Conservation (phyloP, 805 yeast species). For the Zygotorulaspora florentina region DNA sequence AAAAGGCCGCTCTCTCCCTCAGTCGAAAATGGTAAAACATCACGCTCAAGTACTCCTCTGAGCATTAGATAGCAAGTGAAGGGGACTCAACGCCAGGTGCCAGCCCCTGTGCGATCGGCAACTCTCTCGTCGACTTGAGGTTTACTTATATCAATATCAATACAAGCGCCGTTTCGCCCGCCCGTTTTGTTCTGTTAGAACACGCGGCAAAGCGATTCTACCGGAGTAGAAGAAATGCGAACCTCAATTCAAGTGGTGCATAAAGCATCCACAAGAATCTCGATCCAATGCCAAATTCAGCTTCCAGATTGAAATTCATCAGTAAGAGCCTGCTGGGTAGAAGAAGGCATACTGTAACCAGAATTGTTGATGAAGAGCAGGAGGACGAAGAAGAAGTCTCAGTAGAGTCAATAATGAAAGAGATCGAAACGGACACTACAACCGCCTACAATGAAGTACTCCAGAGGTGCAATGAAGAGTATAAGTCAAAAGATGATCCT, state of each 20-base stretch:
- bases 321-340: constrained; percentile 23
- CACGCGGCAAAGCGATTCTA: too few species aligned
- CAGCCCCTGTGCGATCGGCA: too few species aligned
- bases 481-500: constrained; percentile 1
- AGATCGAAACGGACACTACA: constrained; percentile 31
- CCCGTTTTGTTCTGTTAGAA: too few species aligned
- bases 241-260: neutral
- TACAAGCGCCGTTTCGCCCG: too few species aligned
- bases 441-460: constrained; percentile 25
- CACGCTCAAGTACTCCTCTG: too few species aligned
- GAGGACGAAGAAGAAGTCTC: constrained; percentile 15
- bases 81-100: too few species aligned
- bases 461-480: constrained; percentile 16
- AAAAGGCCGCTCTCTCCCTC: too few species aligned
- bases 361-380: constrained; percentile 7
- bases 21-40: too few species aligned
- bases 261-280: neutral
- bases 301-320: constrained; percentile 13
- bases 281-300: constrained; percentile 1
- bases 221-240: neutral
- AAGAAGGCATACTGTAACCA: constrained; percentile 18
- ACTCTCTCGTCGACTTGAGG: too few species aligned
- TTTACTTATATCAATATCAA: too few species aligned
- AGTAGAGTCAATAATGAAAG: constrained; percentile 19
- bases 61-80: too few species aligned